Percentiles rank a stretch among this genome's conserved stretches.
phyloP scores from a whole-genome alignment of 257 asterid genomes.

The Schizonepeta tenuifolia region DNA sequence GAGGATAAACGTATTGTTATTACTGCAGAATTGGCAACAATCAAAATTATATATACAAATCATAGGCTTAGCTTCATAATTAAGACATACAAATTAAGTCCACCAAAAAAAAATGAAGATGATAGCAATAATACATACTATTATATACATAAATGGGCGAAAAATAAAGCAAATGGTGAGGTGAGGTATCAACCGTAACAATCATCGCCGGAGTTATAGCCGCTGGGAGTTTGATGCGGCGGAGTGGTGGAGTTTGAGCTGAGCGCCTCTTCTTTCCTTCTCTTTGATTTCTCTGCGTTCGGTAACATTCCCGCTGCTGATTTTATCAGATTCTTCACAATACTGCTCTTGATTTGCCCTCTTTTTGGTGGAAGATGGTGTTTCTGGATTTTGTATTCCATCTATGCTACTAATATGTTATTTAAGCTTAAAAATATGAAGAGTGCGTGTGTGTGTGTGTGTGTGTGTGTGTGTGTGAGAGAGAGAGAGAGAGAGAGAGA shows the following conservation, averaged over 20 bases:
- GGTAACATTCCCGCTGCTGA: slow-evolving; percentile 15
- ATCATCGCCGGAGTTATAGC: slow-evolving; percentile 27
- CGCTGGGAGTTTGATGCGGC: slow-evolving; percentile 32
- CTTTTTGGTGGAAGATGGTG: slow-evolving; percentile 26
- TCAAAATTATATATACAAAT: no score
- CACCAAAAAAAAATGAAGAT: no score
- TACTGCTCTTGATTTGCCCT: slow-evolving; percentile 37
- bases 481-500: neutral
- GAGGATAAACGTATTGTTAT: no score
- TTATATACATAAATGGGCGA: no score
- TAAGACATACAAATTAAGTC: no score
- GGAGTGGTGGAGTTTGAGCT: slow-evolving; percentile 29
- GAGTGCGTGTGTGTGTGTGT: neutral
- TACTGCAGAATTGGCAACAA: neutral
- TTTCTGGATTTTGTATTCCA: slow-evolving; percentile 12
- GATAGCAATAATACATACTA: neutral
- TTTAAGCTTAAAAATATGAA: neutral
- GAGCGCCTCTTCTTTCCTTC: slow-evolving; percentile 3
- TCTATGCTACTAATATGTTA: neutral
- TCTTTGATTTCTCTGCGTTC: neutral
- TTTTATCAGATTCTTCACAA: slow-evolving; percentile 21
- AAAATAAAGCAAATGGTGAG: neutral
- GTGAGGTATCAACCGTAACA: neutral
- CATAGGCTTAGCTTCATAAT: no score
- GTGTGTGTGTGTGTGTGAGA: neutral